Evolutionary conservation across 2,329 filamentous ascomycete genomes (phyloP).

Genomic region (Mariannaea sp.): DNA sequence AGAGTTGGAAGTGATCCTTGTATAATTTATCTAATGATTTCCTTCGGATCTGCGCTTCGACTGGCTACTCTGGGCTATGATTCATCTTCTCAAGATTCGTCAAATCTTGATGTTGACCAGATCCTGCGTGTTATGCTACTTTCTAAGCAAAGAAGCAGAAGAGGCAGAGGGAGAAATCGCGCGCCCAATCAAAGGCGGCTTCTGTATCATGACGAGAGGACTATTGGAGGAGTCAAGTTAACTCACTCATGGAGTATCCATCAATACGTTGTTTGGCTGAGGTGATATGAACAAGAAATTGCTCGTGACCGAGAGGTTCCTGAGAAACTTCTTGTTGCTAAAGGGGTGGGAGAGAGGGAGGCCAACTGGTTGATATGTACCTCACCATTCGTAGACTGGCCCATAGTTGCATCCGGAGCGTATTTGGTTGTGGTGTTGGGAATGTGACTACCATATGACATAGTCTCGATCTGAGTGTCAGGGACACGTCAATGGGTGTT

Average conservation of each 20-base stretch:
- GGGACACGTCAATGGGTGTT: conserved; percentile 25
- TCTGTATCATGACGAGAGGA: too few relatives aligned
- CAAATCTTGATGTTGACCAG: too few relatives aligned
- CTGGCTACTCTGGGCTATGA: too few relatives aligned
- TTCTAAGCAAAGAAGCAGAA: too few relatives aligned
- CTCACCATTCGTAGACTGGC: neutral
- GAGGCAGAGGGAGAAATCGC: too few relatives aligned
- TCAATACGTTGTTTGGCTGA: conserved; percentile 34
- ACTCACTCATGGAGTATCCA: neutral
- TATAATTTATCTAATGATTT: neutral
- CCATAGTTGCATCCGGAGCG: neutral
- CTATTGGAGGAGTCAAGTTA: neutral
- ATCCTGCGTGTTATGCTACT: too few relatives aligned
- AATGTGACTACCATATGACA: neutral
- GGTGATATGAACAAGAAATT: conserved; percentile 32
- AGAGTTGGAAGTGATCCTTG: neutral
- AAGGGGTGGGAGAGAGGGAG: neutral
- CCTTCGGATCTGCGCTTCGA: too few relatives aligned
- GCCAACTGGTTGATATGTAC: neutral
- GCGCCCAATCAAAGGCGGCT: too few relatives aligned
- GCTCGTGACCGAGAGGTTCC: conserved; percentile 2
- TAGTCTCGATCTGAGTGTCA: neutral
- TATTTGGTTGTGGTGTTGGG: neutral
- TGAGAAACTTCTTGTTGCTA: neutral
- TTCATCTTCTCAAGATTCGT: too few relatives aligned